phyloP scores from a whole-genome alignment of 2,329 filamentous ascomycete genomes.

The Tolypocladium inflatum region DNA sequence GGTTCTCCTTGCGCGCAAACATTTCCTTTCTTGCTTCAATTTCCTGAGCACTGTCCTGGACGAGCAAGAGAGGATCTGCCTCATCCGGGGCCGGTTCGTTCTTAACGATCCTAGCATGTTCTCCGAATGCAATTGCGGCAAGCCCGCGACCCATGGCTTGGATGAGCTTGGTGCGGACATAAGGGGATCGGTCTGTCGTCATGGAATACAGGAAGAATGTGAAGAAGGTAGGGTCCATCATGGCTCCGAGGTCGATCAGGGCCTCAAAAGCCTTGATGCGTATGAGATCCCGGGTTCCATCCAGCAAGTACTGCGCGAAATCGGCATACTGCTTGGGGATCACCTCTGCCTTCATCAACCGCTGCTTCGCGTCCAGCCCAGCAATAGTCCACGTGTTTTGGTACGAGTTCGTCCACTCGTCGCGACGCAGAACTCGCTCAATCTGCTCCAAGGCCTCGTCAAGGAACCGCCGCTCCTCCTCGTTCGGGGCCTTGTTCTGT shows the following conservation, averaged over 20 bases:
- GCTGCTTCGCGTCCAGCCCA: slow-evolving; percentile 50
- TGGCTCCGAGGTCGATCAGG: slow-evolving; percentile 52
- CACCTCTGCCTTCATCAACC: slow-evolving; percentile 54
- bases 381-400: slow-evolving; percentile 59
- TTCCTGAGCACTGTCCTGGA: slow-evolving; percentile 33
- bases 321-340: slow-evolving; percentile 44
- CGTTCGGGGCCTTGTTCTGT: slow-evolving; percentile 33
- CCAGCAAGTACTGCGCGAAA: slow-evolving; percentile 56
- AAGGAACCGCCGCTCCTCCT: slow-evolving; percentile 39
- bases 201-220: slow-evolving; percentile 47
- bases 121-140: slow-evolving; percentile 55
- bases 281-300: slow-evolving; percentile 52
- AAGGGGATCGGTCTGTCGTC: slow-evolving; percentile 55
- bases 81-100: slow-evolving; percentile 26
- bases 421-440: slow-evolving; percentile 56
- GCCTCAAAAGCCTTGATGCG: slow-evolving; percentile 58
- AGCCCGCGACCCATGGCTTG: slow-evolving; percentile 49
- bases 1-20: slow-evolving; percentile 56
- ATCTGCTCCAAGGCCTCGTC: slow-evolving; percentile 51
- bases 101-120: slow-evolving; percentile 38
- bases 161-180: slow-evolving; percentile 50
- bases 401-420: slow-evolving; percentile 59
- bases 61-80: slow-evolving; percentile 27
- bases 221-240: slow-evolving; percentile 46
- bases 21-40: slow-evolving; percentile 52